Base-by-base conservation (phyloP, 148 eudicot species). In the Pouteria glomerata region DNA sequence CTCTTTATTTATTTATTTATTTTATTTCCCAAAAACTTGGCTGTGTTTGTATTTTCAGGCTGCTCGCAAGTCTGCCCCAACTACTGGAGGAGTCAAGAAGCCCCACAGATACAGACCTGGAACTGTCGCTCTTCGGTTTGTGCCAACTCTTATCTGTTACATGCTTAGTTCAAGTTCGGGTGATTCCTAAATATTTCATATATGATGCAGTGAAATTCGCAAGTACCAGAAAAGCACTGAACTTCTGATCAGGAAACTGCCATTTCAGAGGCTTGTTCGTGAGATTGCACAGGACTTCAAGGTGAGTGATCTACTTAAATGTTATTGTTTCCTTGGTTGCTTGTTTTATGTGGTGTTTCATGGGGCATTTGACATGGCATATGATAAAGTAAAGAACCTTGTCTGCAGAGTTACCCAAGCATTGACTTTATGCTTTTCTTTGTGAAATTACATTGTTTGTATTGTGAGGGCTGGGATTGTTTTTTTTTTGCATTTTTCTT, bases 121-220 rank as follows among this genome's bases (percentile, higher is more conserved):
- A 23, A 65, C 69, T 27, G 69, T 65, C 44, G 69, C 69, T 26
- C 69, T 65, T 26, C 69, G 69, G 52, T 42, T 42, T 47, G 68
- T 26, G 34, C 0, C 11, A 23, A 11, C 29, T 31, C 30, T 8
- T 0, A 21, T 26, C 13, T 27, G 19, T 48, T 3, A 3, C 0
- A 57, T 58, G 30, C 23, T 3, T 0, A 24, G 30, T 58, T 31
- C 8, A 4, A 58, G 2, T 58, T 14, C 3, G n/a, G 23, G 63
- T 63, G 68, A 8, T 37, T 41, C 0, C 16, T 63, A 50, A 37
- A 12, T 37, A 12, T 23, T 37, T 21, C 12, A 0, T 31, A 35
- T 39, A 21, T n/a, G 14, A 39, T 63, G 48, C 15, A 63, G 68
- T 6, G 68, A 63, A 63, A 63, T 63, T n/a, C 62, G 62, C 60